These are phyloP conservation scores for Cercophora samala DNA, from an alignment of 495 filamentous ascomycete species.

Conservation along the genomic window DNA sequence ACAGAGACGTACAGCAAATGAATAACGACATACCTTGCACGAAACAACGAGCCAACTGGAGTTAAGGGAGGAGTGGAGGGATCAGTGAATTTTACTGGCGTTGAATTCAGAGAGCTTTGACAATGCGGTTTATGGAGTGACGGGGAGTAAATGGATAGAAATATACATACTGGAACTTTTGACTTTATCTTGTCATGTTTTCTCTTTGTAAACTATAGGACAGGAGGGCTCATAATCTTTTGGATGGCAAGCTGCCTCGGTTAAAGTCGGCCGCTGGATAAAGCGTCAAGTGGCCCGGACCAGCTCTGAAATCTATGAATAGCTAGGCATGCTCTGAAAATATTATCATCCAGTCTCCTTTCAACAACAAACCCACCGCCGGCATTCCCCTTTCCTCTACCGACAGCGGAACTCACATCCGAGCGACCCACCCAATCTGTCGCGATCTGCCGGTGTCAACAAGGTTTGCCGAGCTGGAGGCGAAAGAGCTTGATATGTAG, in stretches of 20 bases:
- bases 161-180: too few relatives aligned
- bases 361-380: not conserved
- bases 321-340: too few relatives aligned
- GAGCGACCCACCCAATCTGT: not conserved
- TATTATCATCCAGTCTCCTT: not conserved
- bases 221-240: too few relatives aligned
- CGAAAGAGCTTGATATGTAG: not conserved
- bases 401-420: slow-evolving; percentile 5
- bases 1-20: not conserved
- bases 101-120: too few relatives aligned
- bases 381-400: not conserved
- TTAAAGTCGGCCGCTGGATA: too few relatives aligned
- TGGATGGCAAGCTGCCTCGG: too few relatives aligned
- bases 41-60: not conserved
- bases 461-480: not conserved
- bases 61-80: not conserved
- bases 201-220: too few relatives aligned
- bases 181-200: too few relatives aligned
- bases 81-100: not conserved
- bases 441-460: slow-evolving; percentile 4
- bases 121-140: too few relatives aligned
- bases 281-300: too few relatives aligned
- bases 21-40: not conserved
- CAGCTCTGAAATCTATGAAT: too few relatives aligned
- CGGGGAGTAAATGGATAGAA: too few relatives aligned